phyloP scores from a whole-genome alignment of 495 filamentous ascomycete genomes.

The Lophiostoma macrostomum region DNA sequence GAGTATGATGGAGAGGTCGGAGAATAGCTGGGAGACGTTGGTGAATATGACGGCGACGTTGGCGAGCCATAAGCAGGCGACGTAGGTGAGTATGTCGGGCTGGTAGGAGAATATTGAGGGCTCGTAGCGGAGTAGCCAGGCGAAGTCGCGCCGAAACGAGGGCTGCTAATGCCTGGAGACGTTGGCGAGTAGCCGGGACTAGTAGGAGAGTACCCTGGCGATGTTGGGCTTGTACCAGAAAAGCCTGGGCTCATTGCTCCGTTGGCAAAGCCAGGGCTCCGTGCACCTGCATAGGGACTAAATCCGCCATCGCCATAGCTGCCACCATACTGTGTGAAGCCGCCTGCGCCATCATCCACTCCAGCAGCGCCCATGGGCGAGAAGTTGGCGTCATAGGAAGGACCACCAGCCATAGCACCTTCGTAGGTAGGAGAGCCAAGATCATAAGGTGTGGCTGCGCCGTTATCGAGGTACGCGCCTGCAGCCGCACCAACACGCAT shows the following conservation, averaged over 20 bases:
- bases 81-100: slow-evolving; percentile 46
- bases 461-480: slow-evolving; percentile 65
- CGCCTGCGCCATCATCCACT: slow-evolving; percentile 68
- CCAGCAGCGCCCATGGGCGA: slow-evolving; percentile 76
- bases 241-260: slow-evolving; percentile 73
- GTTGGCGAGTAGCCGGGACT: slow-evolving; percentile 67
- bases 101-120: slow-evolving; percentile 46
- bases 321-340: slow-evolving; percentile 62
- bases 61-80: slow-evolving; percentile 56
- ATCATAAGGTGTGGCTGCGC: slow-evolving; percentile 93
- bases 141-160: slow-evolving; percentile 38
- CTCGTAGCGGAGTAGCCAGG: slow-evolving; percentile 40
- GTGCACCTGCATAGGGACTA: slow-evolving; percentile 60
- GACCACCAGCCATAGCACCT: slow-evolving; percentile 68
- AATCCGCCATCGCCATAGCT: slow-evolving; percentile 55
- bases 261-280: slow-evolving; percentile 74
- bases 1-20: slow-evolving; percentile 76
- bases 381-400: slow-evolving; percentile 78
- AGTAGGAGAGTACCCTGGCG: slow-evolving; percentile 80
- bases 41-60: slow-evolving; percentile 39
- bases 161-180: slow-evolving; percentile 42
- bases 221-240: slow-evolving; percentile 69
- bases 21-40: slow-evolving; percentile 42
- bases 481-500: slow-evolving; percentile 72
- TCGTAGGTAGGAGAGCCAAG: slow-evolving; percentile 83